phyloP scores from a whole-genome alignment of 176 grass and related monocot genomes.

The Metroxylon sagu region DNA sequence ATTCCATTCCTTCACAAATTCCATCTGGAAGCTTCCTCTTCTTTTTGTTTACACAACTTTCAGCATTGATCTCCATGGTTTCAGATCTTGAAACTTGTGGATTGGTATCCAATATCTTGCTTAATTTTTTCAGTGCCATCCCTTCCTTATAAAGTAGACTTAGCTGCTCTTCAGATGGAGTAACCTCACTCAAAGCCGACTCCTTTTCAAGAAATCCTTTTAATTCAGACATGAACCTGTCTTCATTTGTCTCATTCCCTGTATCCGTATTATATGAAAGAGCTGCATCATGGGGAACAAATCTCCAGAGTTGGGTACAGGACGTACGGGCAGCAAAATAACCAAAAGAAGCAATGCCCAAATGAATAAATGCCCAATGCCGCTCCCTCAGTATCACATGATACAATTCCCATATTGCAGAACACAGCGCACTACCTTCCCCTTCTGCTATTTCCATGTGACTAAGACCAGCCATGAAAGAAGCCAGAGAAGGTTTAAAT shows the following conservation, averaged over 20 bases:
- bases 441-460: slow-evolving; percentile 55
- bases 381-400: slow-evolving; percentile 65
- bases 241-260: slow-evolving; percentile 43
- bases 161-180: slow-evolving; percentile 37
- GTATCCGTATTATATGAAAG: slow-evolving; percentile 59
- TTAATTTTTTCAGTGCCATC: slow-evolving; percentile 39
- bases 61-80: slow-evolving; percentile 14
- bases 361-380: slow-evolving; percentile 69
- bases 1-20: slow-evolving; percentile 52
- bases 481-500: slow-evolving; percentile 62
- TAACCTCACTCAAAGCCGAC: slow-evolving; percentile 24
- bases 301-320: slow-evolving; percentile 75
- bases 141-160: slow-evolving; percentile 51
- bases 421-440: slow-evolving; percentile 40
- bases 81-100: slow-evolving; percentile 14
- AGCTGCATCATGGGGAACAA: slow-evolving; percentile 67
- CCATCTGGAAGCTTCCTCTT: slow-evolving; percentile 68
- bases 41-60: slow-evolving; percentile 18
- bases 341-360: slow-evolving; percentile 64
- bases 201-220: slow-evolving; percentile 79
- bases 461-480: slow-evolving; percentile 69
- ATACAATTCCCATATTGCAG: slow-evolving; percentile 56
- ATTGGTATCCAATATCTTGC: slow-evolving; percentile 8
- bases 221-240: slow-evolving; percentile 71
- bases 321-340: slow-evolving; percentile 76